phyloP scores from a whole-genome alignment of 768 basidiomycete genomes.

The Austroboletus eburneus region DNA sequence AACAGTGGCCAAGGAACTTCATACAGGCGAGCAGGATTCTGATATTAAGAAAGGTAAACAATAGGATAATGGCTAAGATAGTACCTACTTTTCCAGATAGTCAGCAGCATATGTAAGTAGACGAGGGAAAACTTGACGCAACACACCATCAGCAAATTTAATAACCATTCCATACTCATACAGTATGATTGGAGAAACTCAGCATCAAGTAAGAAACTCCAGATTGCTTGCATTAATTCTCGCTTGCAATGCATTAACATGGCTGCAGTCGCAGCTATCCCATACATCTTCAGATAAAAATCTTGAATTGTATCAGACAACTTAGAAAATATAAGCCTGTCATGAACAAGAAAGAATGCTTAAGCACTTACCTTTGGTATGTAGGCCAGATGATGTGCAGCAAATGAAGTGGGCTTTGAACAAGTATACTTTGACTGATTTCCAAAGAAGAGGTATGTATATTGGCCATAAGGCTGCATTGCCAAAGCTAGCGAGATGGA shows the following conservation, averaged over 20 bases:
- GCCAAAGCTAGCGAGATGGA: too few species aligned
- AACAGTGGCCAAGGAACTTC: slow-evolving; percentile 5
- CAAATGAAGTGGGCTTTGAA: too few species aligned
- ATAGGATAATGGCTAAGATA: neutral
- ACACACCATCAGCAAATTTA: neutral
- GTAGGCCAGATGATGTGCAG: too few species aligned
- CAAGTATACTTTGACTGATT: too few species aligned
- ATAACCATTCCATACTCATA: neutral
- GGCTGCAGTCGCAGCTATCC: neutral
- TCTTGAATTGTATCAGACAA: slow-evolving; percentile 11
- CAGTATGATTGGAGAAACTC: neutral
- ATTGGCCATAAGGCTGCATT: too few species aligned
- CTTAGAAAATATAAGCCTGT: too few species aligned
- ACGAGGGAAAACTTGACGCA: neutral
- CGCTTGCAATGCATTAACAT: slow-evolving; percentile 1
- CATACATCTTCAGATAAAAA: neutral
- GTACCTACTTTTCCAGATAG: slow-evolving; percentile 8
- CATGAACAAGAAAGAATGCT: too few species aligned
- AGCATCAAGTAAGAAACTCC: neutral
- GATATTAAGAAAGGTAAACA: accelerated
- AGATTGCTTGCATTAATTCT: slow-evolving; percentile 2
- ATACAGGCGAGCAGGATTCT: neutral
- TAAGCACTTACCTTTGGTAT: too few species aligned
- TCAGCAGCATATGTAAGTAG: neutral
- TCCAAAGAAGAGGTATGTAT: too few species aligned